These are phyloP conservation scores for Metarhizium anisopliae DNA, from an alignment of 2,329 filamentous ascomycete genomes.

Conservation along the genomic window DNA sequence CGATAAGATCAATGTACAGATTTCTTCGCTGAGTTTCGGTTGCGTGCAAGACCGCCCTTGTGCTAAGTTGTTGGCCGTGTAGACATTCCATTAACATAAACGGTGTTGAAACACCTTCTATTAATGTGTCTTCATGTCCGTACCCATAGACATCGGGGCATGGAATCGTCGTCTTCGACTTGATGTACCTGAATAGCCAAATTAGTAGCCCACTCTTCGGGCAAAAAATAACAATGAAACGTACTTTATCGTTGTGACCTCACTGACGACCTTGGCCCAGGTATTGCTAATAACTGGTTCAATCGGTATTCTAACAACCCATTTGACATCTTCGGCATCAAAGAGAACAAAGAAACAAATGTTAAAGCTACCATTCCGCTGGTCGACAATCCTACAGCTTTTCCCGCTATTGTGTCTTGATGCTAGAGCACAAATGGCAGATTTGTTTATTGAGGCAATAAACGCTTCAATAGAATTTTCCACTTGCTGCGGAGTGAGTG, in stretches of 20 bases:
- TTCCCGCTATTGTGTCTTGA: neutral
- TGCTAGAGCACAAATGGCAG: too few relatives aligned
- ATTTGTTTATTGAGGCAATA: too few relatives aligned
- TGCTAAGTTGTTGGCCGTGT: constrained; percentile 9
- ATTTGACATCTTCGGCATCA: neutral
- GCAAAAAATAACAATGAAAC: too few relatives aligned
- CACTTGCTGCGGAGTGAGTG: too few relatives aligned
- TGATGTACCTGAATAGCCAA: constrained; percentile 10
- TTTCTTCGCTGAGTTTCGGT: constrained; percentile 5
- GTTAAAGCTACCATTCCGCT: neutral
- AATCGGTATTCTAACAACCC: neutral
- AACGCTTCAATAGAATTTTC: too few relatives aligned
- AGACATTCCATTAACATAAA: neutral
- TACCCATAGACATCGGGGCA: constrained; percentile 11
- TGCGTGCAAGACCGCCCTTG: constrained; percentile 6
- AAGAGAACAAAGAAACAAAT: neutral
- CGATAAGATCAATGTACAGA: constrained; percentile 16
- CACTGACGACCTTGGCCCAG: neutral
- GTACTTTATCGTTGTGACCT: neutral
- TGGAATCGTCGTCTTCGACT: constrained; percentile 13
- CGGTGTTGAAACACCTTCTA: neutral
- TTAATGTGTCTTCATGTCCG: constrained; percentile 8
- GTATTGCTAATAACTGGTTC: neutral
- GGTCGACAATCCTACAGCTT: neutral
- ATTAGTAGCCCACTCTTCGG: too few relatives aligned